A percentile compares a stretch with the other conserved stretches of the same genome.
Conservation (phyloP, 2,329 filamentous ascomycete genomes). For the Ophiostoma fasciatum region DNA sequence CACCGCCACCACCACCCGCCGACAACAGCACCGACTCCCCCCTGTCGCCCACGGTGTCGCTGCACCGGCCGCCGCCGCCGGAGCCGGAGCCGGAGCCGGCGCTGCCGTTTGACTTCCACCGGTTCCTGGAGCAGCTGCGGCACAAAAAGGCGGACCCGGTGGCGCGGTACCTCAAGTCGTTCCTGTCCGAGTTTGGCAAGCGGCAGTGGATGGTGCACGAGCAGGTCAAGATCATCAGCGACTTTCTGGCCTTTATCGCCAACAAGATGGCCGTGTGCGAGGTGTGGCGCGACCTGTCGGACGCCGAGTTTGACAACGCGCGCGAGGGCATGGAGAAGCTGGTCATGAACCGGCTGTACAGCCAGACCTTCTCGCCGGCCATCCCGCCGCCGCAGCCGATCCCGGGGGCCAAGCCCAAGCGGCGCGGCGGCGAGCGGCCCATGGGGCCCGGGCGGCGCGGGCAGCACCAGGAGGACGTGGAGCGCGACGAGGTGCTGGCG, state of each 20-base stretch:
- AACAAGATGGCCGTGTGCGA: conserved; percentile 98
- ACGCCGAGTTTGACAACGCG: conserved; percentile 96
- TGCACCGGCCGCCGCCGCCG: conserved; percentile 52
- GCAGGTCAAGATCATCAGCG: conserved; percentile 96
- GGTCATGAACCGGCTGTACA: conserved; percentile 95
- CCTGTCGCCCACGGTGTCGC: conserved; percentile 31
- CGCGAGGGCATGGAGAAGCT: conserved; percentile 98
- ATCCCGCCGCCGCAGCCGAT: conserved; percentile 70
- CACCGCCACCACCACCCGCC: conserved; percentile 36
- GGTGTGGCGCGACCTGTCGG: conserved; percentile 88
- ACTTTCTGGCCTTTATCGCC: conserved; percentile 90
- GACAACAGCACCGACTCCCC: conserved; percentile 15
- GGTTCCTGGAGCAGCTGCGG: conserved; percentile 87
- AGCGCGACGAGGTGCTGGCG: conserved; percentile 85
- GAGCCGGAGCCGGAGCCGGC: conserved; percentile 67
- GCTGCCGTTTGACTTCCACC: conserved; percentile 90
- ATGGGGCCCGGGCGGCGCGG: conserved; percentile 75
- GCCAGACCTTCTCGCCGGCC: conserved; percentile 88
- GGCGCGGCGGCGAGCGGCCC: conserved; percentile 51
- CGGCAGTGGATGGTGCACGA: conserved; percentile 99
- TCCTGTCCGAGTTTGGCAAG: conserved; percentile 87
- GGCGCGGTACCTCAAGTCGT: conserved; percentile 87
- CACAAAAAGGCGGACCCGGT: conserved; percentile 98
- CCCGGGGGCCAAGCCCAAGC: conserved; percentile 42
- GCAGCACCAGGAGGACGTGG: conserved; percentile 96